Conservation (phyloP, 179 eudicot species). For the Amaranthus tricolor region DNA sequence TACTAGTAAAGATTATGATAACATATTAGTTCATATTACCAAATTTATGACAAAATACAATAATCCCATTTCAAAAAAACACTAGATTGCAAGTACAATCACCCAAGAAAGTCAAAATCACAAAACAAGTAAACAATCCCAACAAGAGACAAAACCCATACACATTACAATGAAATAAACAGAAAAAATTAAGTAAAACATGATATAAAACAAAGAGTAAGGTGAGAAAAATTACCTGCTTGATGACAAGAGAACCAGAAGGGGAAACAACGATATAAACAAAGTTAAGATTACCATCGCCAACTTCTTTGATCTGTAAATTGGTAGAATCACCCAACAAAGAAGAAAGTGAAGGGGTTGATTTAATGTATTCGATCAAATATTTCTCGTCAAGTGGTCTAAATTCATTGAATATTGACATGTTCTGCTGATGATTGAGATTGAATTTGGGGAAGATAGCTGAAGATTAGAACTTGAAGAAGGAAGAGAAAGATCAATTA, state of each 20-base stretch:
- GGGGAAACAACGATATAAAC: conserved; percentile 59
- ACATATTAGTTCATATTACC: too few species aligned
- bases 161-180: neutral
- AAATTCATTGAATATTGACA: conserved; percentile 50
- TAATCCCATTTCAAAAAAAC: neutral
- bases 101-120: neutral
- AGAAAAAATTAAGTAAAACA: neutral
- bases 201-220: neutral
- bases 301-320: conserved; percentile 72
- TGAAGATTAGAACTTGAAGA: neutral
- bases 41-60: too few species aligned
- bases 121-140: neutral
- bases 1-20: too few species aligned
- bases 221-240: conserved; percentile 48
- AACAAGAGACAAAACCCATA: neutral
- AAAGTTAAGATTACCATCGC: conserved; percentile 94
- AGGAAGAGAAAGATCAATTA: neutral
- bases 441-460: neutral
- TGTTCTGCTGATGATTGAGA: conserved; percentile 15
- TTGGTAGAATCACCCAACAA: conserved; percentile 49
- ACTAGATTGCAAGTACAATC: neutral
- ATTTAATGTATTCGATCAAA: conserved; percentile 64
- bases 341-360: conserved; percentile 59
- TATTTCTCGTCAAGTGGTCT: conserved; percentile 65
- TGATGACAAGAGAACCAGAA: conserved; percentile 62